phyloP scores from a whole-genome alignment of 352 stramenopile genomes.

The Globisporangium emineosum region DNA sequence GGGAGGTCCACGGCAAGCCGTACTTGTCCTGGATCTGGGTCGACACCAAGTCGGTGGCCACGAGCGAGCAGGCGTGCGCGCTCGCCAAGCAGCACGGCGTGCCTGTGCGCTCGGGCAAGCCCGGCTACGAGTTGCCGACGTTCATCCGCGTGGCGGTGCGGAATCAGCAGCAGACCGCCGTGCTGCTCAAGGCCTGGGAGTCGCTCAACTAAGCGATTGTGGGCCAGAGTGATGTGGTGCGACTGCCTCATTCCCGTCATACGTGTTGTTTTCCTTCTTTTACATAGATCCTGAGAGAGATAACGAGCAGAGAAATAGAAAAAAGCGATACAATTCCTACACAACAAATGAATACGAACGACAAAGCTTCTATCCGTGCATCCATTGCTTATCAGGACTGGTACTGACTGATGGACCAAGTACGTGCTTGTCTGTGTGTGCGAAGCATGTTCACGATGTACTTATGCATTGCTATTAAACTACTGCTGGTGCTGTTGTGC shows the following conservation, averaged over 20 bases:
- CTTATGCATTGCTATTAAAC: not conserved
- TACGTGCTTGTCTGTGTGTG: not conserved
- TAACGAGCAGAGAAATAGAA: slow-evolving; percentile 1
- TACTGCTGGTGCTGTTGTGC: not conserved
- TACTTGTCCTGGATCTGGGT: slow-evolving; percentile 90
- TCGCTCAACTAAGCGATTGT: slow-evolving; percentile 34
- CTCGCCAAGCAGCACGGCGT: slow-evolving; percentile 84
- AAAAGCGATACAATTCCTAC: not conserved
- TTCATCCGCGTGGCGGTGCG: slow-evolving; percentile 85
- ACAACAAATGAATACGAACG: not conserved
- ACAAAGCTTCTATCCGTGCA: too few species aligned
- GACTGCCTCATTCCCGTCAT: not conserved
- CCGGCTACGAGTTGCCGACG: slow-evolving; percentile 86
- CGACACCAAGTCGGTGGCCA: slow-evolving; percentile 67
- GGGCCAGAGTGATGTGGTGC: not conserved
- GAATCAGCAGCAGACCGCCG: slow-evolving; percentile 56
- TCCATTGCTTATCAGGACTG: too few species aligned
- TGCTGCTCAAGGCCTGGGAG: slow-evolving; percentile 77
- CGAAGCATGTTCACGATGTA: not conserved
- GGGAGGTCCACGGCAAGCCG: slow-evolving; percentile 61
- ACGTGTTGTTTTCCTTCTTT: not conserved
- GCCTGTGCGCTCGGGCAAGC: slow-evolving; percentile 81
- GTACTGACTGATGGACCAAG: not conserved
- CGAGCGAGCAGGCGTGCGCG: slow-evolving; percentile 53
- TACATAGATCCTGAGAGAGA: slow-evolving; percentile 1